Evolutionary conservation across 2,329 filamentous ascomycete genomes (phyloP), one percentile per base, ranked within the genome.

Genomic region (Juglanconis oblonga): DNA sequence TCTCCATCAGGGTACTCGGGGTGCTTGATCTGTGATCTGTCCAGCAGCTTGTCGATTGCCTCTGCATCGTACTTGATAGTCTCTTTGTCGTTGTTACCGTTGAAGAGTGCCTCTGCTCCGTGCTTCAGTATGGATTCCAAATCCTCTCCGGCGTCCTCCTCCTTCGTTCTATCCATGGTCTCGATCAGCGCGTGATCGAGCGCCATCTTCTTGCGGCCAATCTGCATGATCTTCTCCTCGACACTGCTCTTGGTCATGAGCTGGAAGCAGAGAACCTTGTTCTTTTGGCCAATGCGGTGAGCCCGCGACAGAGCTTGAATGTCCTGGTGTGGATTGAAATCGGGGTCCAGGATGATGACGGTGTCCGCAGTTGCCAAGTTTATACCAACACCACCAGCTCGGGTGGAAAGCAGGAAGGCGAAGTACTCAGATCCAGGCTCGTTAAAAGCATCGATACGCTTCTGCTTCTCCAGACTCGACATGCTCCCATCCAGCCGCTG

Each of bases 321-420:
- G 69, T 99, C 96, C 74, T 99, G 95, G 70, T 99, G 95, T 0
- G 95, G 95, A 64, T 99, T 99, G 79, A 96, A 98, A 70, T 99
- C 95, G 0, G 92, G 92, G 68, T 99, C 93, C 66, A 98, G 86
- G 65, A 99, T 97, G 65, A 99, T 97, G 63, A 99, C 96, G 0
- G 95, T 99, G 70, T 99, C 95, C 3, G 95, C 95, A 7, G 93
- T 97, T 0, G 95, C 95, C 58, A 99, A 81, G 70, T 99, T 99
- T 78, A 99, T 99, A 14, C 95, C 96, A 0, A 99, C 94, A 68
- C 96, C 95, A 57, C 95, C 95, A 17, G 96, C 93, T 64, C 95
- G 88, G 3, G 96, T 99, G 0, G 94, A 98, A 0, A 99, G 81
- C 17, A 99, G 76, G 74, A 99, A 98, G 0, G 90, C 92, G 72